Percentiles rank a stretch among this genome's conserved stretches.
phyloP scores from a whole-genome alignment of 352 stramenopile genomes.

The Phytopythium ostracodes region DNA sequence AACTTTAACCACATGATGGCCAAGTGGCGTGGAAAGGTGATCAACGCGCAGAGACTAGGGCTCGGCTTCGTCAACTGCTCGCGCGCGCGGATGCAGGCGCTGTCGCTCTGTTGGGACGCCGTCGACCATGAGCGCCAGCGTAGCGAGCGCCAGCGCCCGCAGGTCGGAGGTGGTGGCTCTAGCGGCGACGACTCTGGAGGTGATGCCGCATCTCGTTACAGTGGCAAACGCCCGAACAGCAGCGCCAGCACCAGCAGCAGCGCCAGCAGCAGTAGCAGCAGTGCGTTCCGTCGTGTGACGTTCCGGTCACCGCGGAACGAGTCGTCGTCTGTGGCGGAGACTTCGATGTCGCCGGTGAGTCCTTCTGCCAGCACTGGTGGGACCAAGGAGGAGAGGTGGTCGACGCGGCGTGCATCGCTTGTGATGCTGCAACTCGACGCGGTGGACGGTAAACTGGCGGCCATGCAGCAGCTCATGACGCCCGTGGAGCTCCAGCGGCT shows the following conservation, averaged over 20 bases:
- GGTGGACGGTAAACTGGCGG: conserved; percentile 60
- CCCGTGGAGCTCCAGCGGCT: conserved; percentile 74
- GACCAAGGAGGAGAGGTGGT: background rate
- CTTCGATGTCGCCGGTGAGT: background rate
- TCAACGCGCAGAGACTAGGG: conserved; percentile 52
- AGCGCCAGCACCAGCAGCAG: conserved; percentile 5
- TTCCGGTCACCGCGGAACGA: background rate
- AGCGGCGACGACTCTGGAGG: background rate
- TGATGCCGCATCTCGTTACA: background rate
- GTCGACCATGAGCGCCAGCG: conserved; percentile 67
- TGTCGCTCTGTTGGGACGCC: conserved; percentile 62
- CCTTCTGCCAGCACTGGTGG: background rate
- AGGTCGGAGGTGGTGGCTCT: conserved; percentile 3
- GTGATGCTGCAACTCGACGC: conserved; percentile 35
- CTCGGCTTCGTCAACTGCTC: conserved; percentile 47
- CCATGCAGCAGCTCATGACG: conserved; percentile 75
- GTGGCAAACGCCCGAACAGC: background rate
- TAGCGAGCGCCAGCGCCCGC: conserved; percentile 34
- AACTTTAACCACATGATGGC: conserved; percentile 80
- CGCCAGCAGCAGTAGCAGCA: background rate
- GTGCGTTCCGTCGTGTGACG: background rate
- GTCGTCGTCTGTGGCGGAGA: background rate
- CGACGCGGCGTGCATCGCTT: conserved; percentile 5
- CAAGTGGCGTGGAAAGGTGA: conserved; percentile 69
- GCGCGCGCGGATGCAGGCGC: conserved; percentile 42